phyloP scores from a whole-genome alignment of 2,329 filamentous ascomycete genomes.

The Trichoderma arundinaceum region DNA sequence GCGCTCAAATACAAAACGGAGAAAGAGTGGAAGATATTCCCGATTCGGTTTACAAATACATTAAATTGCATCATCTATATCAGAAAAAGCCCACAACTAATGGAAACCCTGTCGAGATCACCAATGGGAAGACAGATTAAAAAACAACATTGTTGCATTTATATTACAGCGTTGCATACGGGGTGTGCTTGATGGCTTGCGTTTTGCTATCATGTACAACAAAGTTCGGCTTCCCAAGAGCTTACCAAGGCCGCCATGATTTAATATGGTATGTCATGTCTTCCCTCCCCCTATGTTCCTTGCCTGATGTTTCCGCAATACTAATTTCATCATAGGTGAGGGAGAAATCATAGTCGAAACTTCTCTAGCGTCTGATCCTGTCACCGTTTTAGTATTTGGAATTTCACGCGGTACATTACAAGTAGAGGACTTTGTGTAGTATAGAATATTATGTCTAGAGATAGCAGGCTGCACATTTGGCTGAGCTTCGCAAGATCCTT shows the following conservation, averaged over 20 bases:
- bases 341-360: not conserved
- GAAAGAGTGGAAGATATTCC: conserved; percentile 79
- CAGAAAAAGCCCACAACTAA: conserved; percentile 31
- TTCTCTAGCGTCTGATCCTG: not conserved
- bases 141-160: conserved; percentile 6
- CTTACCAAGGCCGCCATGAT: conserved; percentile 5
- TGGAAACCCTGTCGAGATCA: not conserved
- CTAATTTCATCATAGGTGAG: not conserved
- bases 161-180: conserved; percentile 6
- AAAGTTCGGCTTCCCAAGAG: not conserved
- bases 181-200: conserved; percentile 4
- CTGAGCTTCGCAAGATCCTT: not conserved
- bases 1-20: conserved; percentile 74
- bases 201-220: not conserved
- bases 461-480: not conserved
- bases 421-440: not conserved
- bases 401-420: not conserved
- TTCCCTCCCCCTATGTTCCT: no score
- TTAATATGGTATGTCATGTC: conserved; percentile 2
- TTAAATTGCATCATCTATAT: conserved; percentile 67
- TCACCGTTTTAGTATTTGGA: not conserved
- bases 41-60: conserved; percentile 72
- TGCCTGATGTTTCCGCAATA: not conserved
- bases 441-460: conserved; percentile 4
- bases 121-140: conserved; percentile 19